Evolutionary conservation across 768 basidiomycete species (phyloP).

Genomic region (Amanita phalloides): DNA sequence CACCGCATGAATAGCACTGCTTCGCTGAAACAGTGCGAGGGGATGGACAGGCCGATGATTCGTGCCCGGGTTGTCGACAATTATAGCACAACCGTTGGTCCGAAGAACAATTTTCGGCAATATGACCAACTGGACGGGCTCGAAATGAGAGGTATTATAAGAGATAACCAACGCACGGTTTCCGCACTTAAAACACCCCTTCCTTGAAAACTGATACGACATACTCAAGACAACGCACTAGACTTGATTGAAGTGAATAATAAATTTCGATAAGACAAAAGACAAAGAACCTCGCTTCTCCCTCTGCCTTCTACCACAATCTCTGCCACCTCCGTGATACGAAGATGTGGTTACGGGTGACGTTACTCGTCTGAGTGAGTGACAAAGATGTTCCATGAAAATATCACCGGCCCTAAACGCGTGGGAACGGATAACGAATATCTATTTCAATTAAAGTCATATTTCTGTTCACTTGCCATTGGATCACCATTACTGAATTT

Average conservation of each 20-base stretch:
- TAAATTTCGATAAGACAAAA: background rate
- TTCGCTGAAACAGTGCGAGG: conserved; percentile 77
- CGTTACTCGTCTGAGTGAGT: conserved; percentile 17
- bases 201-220: conserved; percentile 78
- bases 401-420: conserved; percentile 5
- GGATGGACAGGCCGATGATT: conserved; percentile 79
- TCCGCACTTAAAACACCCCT: conserved; percentile 91
- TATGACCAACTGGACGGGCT: conserved; percentile 65
- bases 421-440: background rate
- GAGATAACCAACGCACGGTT: conserved; percentile 49
- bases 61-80: conserved; percentile 90
- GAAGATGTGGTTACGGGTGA: conserved; percentile 37
- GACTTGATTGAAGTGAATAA: conserved; percentile 1
- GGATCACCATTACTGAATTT: no score
- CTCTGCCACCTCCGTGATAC: conserved; percentile 57
- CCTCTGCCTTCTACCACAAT: conserved; percentile 62
- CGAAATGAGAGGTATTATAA: conserved; percentile 7
- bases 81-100: conserved; percentile 90
- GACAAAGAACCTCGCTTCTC: conserved; percentile 35
- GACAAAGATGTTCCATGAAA: conserved; percentile 1
- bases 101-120: conserved; percentile 86
- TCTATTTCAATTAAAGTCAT: no score
- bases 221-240: conserved; percentile 32
- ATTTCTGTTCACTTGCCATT: background rate
- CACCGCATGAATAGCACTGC: conserved; percentile 91